Evolutionary conservation across 2,329 filamentous ascomycete genomes (phyloP).

Genomic region (Alternaria burnsii): DNA sequence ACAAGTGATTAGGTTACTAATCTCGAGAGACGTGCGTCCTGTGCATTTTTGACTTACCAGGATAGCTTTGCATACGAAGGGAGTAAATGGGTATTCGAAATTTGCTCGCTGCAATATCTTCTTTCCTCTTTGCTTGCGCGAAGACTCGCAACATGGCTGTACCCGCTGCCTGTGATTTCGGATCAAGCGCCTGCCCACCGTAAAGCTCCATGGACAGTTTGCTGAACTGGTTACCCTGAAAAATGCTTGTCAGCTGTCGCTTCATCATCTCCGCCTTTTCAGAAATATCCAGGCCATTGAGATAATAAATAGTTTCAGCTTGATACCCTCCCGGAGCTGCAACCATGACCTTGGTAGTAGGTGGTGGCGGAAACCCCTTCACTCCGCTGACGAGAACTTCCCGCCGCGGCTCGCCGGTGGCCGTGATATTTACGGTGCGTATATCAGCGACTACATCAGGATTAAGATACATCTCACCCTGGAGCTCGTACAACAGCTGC

Average conservation of each 20-base stretch:
- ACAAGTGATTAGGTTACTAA: accelerated
- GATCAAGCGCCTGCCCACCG: neutral
- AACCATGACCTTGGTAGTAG: constrained; percentile 43
- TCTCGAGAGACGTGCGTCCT: neutral
- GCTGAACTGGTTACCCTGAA: no score
- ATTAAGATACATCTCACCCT: neutral
- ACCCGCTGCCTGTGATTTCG: neutral
- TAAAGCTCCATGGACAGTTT: no score
- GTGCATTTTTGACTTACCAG: neutral
- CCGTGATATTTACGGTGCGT: no score
- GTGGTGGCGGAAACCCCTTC: constrained; percentile 15
- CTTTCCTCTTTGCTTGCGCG: neutral
- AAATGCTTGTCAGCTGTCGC: neutral
- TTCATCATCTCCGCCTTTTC: neutral
- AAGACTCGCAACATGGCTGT: neutral
- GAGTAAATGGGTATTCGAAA: neutral
- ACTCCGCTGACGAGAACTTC: no score
- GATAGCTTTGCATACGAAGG: neutral
- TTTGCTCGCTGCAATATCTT: neutral
- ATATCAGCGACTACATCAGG: constrained; percentile 10
- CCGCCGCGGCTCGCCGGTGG: no score
- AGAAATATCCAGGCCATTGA: neutral
- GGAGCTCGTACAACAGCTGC: neutral
- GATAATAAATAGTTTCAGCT: neutral
- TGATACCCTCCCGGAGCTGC: constrained; percentile 13